phyloP scores from a whole-genome alignment of 164 flowering plant species.

The Aristolochia californica region DNA sequence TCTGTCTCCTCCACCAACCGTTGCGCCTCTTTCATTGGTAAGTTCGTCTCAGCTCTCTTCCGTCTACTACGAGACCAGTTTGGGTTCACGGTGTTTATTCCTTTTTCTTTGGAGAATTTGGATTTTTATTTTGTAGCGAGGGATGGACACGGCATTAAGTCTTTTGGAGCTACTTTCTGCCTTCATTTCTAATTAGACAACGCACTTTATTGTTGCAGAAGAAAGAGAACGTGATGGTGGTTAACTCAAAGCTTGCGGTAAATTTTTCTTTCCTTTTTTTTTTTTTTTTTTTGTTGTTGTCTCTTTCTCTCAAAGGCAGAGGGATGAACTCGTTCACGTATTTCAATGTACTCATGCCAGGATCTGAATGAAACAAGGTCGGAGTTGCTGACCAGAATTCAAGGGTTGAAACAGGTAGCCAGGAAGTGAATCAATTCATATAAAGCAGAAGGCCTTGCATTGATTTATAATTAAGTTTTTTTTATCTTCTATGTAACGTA shows the following conservation, averaged over 20 bases:
- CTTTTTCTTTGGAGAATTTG: too few relatives aligned
- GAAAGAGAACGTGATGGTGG: slow-evolving; percentile 47
- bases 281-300: slow-evolving; percentile 3
- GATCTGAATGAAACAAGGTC: slow-evolving; percentile 70
- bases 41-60: not conserved
- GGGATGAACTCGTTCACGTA: not conserved
- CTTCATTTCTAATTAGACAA: too few relatives aligned
- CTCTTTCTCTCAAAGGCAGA: not conserved
- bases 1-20: slow-evolving; percentile 17
- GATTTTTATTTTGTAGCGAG: too few relatives aligned
- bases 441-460: too few relatives aligned
- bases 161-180: too few relatives aligned
- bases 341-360: slow-evolving; percentile 18
- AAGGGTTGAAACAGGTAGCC: slow-evolving; percentile 65
- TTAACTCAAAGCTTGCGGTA: slow-evolving; percentile 30
- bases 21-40: slow-evolving; percentile 18
- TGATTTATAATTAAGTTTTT: too few relatives aligned
- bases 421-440: not conserved
- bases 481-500: slow-evolving; percentile 8
- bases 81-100: too few relatives aligned
- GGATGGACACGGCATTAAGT: too few relatives aligned
- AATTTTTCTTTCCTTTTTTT: not conserved
- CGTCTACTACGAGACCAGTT: too few relatives aligned
- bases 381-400: slow-evolving; percentile 62
- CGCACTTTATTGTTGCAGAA: slow-evolving; percentile 27